Evolutionary conservation across 176 grass and related monocot genomes (phyloP), one percentile per base, ranked within the genome.

Genomic region (Bothriochloa decipiens): DNA sequence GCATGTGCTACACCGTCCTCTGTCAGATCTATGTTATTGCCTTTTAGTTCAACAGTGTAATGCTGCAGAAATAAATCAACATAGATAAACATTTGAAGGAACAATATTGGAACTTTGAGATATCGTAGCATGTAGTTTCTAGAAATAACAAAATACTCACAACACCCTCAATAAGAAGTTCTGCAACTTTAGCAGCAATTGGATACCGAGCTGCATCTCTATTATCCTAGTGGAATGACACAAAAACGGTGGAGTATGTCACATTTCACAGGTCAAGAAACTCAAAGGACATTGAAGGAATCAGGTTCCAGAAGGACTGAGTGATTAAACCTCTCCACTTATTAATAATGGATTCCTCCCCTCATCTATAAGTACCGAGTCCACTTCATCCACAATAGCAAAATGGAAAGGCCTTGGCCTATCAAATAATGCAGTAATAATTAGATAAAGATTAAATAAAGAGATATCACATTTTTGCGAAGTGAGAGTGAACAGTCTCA

Each of bases 311-410:
- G 23, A 29, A 33, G 23, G 36, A 85, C 53, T 65, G 28, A 79
- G 68, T 22, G 63, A 63, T 68, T 70, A 89, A 90, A 98, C 96
- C 91, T 98, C 96, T 90, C 93, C 89, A 55, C 96, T 98, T 77
- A 98, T 98, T 49, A 98, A 85, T 73, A 98, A 84, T 74, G 96
- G 96, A 76, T 95, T 98, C 75, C 96, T 98, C 81, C 96, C 96
- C 78, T 98, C 96, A 8, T 98, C 96, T 81, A 95, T 93, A 85
- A 98, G 92, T 61, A 95, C 96, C 0, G 93, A 98, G 43, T 98
- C 96, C 70, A 98, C 92, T 91, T 98, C 96, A 89, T 95, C 96
- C 82, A 98, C 87, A 77, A 98, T 95, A 81, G 96, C 91, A 84
- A 95, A 98, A 88, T 92, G 89, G 83, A 98, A 98, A 65, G 93